A percentile compares a stretch with the other conserved stretches of the same genome.
Evolutionary conservation across 2,329 filamentous ascomycete species (phyloP).

Genomic region (Aureobasidium sp.): DNA sequence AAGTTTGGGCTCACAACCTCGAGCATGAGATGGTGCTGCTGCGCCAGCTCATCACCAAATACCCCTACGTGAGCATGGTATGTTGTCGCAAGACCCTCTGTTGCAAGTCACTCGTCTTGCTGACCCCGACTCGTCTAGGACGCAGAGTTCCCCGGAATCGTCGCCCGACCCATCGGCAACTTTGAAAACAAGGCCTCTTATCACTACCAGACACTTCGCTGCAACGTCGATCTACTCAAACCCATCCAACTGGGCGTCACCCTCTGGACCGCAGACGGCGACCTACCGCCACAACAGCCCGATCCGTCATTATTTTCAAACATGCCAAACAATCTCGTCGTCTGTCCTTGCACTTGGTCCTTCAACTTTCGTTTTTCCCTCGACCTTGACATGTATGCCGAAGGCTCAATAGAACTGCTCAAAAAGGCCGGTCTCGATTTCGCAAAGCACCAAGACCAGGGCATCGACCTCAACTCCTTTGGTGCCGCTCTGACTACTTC

Average conservation of each 20-base stretch:
- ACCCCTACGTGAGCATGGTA: conserved; percentile 97
- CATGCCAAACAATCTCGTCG: conserved; percentile 46
- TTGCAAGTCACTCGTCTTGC: neutral
- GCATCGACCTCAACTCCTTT: conserved; percentile 85
- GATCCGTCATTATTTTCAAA: conserved; percentile 41
- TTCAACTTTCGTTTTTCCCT: conserved; percentile 98
- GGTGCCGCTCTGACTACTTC: conserved; percentile 86
- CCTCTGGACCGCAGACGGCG: conserved; percentile 83
- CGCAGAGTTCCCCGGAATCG: conserved; percentile 96
- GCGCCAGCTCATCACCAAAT: conserved; percentile 77
- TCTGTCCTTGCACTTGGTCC: conserved; percentile 88
- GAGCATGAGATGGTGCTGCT: conserved; percentile 83
- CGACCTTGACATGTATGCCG: conserved; percentile 94
- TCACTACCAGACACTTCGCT: conserved; percentile 94
- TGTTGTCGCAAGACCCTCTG: conserved; percentile 31
- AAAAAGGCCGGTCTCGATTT: conserved; percentile 93
- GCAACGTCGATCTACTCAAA: conserved; percentile 94
- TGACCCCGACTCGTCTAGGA: conserved; percentile 52
- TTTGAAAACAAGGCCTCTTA: conserved; percentile 92
- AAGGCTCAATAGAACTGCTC: conserved; percentile 86
- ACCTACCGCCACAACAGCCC: conserved; percentile 69
- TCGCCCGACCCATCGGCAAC: conserved; percentile 87
- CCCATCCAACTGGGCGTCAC: conserved; percentile 96
- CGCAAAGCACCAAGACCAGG: conserved; percentile 70
- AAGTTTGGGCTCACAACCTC: conserved; percentile 92